Evolutionary conservation across 2,329 filamentous ascomycete genomes (phyloP), one percentile per base, ranked within the genome.

Genomic region (Myrmaecium sp.): DNA sequence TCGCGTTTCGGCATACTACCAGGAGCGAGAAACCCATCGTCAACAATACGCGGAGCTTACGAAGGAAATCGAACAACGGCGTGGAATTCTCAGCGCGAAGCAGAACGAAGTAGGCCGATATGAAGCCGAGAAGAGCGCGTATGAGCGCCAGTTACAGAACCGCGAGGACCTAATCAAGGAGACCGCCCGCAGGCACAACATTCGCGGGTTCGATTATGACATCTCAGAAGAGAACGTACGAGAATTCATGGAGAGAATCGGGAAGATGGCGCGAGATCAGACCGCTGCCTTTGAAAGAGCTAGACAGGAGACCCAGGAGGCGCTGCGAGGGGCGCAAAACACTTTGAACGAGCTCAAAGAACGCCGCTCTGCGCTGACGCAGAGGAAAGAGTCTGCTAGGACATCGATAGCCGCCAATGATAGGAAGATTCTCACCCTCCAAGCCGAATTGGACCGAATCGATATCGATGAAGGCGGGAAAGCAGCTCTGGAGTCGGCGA

Each of bases 381-480:
- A 89, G 39, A 74, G 73, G 37, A 89, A 84, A 29, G 64, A 76
- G 14, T 69, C 66, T 23, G 71, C 81, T 4, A 77, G 69, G 40
- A 68, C 78, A 36, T 72, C 79, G 24, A 82, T 92, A 32, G 57
- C 60, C 1, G 54, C 62, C 5, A 83, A 89, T 37, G 81, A 92
- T 32, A 72, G 66, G 42, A 77, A 77, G 28, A 69, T 74, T 5
- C 54, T 53, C 3, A 54, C 58, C 1, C 60, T 84, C 17, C 80
- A 92, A 43, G 63, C 58, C 24, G 69, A 77, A 17, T 59, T 82
- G 17, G 65, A 75, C 39, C 59, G 61, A n/a, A 74, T 98, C 29
- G 66, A 77, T 18, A 65, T 84, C 16, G 86, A 98, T 39, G 86
- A 95, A 53, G 84, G 84, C 3, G 69, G 69, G 17, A 80, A 81